Conservation (phyloP, 139 green algal species). For the Tetraselmis striata region DNA sequence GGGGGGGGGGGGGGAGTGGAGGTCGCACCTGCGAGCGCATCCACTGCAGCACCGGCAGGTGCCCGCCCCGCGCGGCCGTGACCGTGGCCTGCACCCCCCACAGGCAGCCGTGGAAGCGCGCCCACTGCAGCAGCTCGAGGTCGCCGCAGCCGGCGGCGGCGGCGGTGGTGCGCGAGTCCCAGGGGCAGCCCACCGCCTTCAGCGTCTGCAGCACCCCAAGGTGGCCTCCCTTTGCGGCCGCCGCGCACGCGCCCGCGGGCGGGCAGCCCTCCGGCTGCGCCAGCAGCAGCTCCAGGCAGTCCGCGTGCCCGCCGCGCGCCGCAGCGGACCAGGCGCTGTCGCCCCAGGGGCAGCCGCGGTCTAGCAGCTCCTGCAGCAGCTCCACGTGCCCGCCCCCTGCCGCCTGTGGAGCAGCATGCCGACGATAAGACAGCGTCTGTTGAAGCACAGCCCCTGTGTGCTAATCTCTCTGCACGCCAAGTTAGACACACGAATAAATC, state of each 20-base stretch:
- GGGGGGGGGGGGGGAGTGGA: too few relatives aligned
- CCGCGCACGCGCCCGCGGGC: background rate
- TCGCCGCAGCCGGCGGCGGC: background rate
- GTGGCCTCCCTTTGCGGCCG: background rate
- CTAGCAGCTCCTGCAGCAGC: background rate
- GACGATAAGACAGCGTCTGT: too few relatives aligned
- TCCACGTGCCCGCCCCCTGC: background rate
- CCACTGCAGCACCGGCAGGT: background rate
- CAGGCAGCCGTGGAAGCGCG: background rate
- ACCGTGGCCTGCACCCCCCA: background rate
- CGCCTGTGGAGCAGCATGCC: too few relatives aligned
- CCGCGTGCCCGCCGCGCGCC: background rate
- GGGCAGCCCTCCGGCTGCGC: background rate
- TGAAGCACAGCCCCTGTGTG: too few relatives aligned
- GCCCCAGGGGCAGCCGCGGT: background rate
- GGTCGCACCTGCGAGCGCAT: too few relatives aligned
- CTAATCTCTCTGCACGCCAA: too few relatives aligned
- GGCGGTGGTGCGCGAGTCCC: background rate
- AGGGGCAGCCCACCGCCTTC: background rate
- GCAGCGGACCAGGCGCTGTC: background rate
- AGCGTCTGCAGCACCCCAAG: background rate
- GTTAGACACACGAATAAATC: background rate
- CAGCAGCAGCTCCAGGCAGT: background rate
- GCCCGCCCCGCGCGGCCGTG: background rate
- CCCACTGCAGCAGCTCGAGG: conserved; percentile 2